Evolutionary conservation across 805 yeast species (phyloP), one percentile per base, ranked within the genome.

Genomic region (Suhomyces faveliae): DNA sequence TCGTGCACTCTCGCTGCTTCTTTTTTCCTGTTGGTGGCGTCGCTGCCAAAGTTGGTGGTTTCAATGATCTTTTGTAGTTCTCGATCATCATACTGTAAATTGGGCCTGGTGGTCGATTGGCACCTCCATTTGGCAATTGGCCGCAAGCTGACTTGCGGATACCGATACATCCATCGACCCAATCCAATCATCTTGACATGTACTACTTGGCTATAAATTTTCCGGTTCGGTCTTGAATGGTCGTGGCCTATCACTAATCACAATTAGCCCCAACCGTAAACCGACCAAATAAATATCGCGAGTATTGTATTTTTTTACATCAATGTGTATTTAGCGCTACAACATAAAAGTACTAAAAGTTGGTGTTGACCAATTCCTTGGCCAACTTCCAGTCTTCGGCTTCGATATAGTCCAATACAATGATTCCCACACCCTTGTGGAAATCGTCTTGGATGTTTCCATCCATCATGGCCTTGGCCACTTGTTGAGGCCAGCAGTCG

Each of bases 401-500:
- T 49, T 84, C 89, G 35, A 81, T 79, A 58, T 79, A 87, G 62
- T 87, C 94, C 60, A 86, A 66, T 22, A 87, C 80, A 40, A 85
- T 71, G 37, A 85, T 71, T 35, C 94, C 94, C 51, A 74, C 71
- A 24, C 85, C 84, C 55, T 71, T 76, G 35, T 70, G 74, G 58
- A 80, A 80, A 12, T 67, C 56, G n/a, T 76, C 72, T 42, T 74
- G 72, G 48, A 83, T 63, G 13, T 73, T 69, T 42, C 73, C 70
- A 29, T 64, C 58, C 13, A 58, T 56, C 65, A 81, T 68, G 47
- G 80, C 81, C 47, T 74, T 68, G 15, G 89, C 80, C 51, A 86
- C 80, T 54, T 77, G 73, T 49, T 77, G 74, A 1, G 94, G 94
- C 94, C 94, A 87, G 64, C 89, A 85, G 41, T 71, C 74, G 44